Conservation (phyloP, 371 early-diverging fungal genomes). For the Catenaria anguillulae region DNA sequence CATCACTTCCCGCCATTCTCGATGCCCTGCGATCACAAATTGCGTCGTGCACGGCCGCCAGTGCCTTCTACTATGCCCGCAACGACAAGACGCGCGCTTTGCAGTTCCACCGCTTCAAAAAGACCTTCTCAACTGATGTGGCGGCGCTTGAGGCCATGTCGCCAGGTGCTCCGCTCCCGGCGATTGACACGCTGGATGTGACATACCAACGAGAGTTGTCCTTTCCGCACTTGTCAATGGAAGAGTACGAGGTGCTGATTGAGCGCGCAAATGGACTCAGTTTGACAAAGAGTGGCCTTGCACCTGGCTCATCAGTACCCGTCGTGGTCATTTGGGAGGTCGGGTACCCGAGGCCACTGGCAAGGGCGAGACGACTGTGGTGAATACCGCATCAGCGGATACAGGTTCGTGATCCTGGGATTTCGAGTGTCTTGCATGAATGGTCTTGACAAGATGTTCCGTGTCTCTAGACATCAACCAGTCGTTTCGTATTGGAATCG, state of each 20-base stretch:
- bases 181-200: slow-evolving; percentile 44
- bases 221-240: slow-evolving; percentile 37
- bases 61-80: slow-evolving; percentile 27
- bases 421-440: no score
- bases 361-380: slow-evolving; percentile 58
- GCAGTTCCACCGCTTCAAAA: slow-evolving; percentile 38
- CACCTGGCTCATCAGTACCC: background rate
- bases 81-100: slow-evolving; percentile 24
- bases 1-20: slow-evolving; percentile 23
- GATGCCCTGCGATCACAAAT: slow-evolving; percentile 35
- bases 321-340: slow-evolving; percentile 45
- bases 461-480: slow-evolving; percentile 40
- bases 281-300: slow-evolving; percentile 25
- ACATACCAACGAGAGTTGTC: slow-evolving; percentile 39
- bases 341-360: slow-evolving; percentile 34
- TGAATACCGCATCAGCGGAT: no score
- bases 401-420: no score
- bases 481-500: slow-evolving; percentile 38
- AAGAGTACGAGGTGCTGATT: slow-evolving; percentile 49
- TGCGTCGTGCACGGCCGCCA: slow-evolving; percentile 41
- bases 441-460: no score
- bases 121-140: slow-evolving; percentile 34
- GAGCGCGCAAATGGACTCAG: slow-evolving; percentile 38
- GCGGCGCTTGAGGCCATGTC: background rate
- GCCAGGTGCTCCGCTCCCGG: slow-evolving; percentile 24